Conservation (phyloP, 2,329 filamentous ascomycete species). For the Botrytis byssoidea region DNA sequence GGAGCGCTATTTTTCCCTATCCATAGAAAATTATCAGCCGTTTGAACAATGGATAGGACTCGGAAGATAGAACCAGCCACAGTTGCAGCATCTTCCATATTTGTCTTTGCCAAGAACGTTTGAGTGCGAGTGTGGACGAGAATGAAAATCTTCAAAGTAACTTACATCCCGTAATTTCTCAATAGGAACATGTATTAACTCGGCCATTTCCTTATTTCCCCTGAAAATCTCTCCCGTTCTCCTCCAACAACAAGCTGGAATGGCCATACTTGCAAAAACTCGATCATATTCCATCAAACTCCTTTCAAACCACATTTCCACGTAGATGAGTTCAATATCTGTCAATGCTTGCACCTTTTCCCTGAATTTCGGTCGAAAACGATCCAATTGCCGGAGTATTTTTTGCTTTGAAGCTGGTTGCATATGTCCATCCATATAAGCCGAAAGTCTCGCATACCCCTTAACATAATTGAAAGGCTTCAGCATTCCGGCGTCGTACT, state of each 20-base stretch:
- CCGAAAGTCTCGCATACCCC: constrained; percentile 83
- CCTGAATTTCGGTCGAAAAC: constrained; percentile 91
- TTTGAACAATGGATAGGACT: not conserved
- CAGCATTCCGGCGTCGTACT: constrained; percentile 91
- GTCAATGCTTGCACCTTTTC: constrained; percentile 91
- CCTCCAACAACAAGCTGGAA: constrained; percentile 96
- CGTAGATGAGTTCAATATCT: constrained; percentile 89
- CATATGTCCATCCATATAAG: constrained; percentile 90
- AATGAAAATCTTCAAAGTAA: constrained; percentile 29
- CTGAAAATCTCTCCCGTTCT: constrained; percentile 95
- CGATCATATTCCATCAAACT: constrained; percentile 97
- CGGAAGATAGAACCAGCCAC: constrained; percentile 14
- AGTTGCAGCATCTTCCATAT: not conserved
- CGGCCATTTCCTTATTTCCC: constrained; percentile 98
- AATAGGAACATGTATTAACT: constrained; percentile 89
- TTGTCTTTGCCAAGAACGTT: constrained; percentile 8
- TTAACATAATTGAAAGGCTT: constrained; percentile 99
- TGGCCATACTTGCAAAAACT: constrained; percentile 98
- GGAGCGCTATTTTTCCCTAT: constrained; percentile 88
- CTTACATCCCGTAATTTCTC: constrained; percentile 86
- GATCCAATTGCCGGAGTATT: constrained; percentile 86
- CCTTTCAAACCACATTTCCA: constrained; percentile 99
- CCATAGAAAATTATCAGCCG: constrained; percentile 14
- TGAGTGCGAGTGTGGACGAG: constrained; percentile 1
- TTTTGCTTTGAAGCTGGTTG: constrained; percentile 80